Percentiles rank a stretch among this genome's conserved stretches.
phyloP scores from a whole-genome alignment of 805 yeast genomes.

The Ogataea thermomethanolica region DNA sequence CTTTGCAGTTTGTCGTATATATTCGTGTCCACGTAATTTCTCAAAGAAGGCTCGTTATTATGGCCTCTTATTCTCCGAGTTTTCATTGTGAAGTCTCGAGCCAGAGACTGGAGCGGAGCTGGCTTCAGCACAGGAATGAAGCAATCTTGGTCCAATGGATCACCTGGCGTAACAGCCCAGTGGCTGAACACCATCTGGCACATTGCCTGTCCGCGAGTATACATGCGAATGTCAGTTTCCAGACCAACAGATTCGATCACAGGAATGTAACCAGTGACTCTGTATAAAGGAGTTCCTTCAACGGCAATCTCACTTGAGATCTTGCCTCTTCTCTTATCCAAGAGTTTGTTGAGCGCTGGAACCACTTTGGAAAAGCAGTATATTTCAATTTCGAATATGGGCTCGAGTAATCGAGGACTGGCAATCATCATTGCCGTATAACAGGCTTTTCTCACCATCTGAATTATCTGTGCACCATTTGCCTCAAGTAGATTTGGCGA shows the following conservation, averaged over 20 bases:
- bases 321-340: constrained; percentile 70
- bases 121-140: constrained; percentile 69
- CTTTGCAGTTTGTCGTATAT: constrained; percentile 47
- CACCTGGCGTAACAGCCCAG: constrained; percentile 87
- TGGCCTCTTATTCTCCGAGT: constrained; percentile 88
- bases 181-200: constrained; percentile 60
- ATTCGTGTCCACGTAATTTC: constrained; percentile 63
- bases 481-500: constrained; percentile 47
- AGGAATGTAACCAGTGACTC: constrained; percentile 66
- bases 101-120: constrained; percentile 64
- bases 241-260: constrained; percentile 89
- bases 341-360: constrained; percentile 28
- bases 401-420: constrained; percentile 77
- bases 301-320: constrained; percentile 48
- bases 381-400: constrained; percentile 60
- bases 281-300: constrained; percentile 68
- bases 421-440: constrained; percentile 78
- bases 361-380: constrained; percentile 45
- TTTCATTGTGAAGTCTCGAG: constrained; percentile 86
- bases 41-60: constrained; percentile 63
- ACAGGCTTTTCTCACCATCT: constrained; percentile 81
- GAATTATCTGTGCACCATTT: constrained; percentile 69
- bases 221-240: constrained; percentile 77
- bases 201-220: constrained; percentile 76
- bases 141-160: constrained; percentile 72